A percentile compares a stretch with the other conserved stretches of the same genome.
Conservation (phyloP, 495 filamentous ascomycete species). For the Neurospora sp. region DNA sequence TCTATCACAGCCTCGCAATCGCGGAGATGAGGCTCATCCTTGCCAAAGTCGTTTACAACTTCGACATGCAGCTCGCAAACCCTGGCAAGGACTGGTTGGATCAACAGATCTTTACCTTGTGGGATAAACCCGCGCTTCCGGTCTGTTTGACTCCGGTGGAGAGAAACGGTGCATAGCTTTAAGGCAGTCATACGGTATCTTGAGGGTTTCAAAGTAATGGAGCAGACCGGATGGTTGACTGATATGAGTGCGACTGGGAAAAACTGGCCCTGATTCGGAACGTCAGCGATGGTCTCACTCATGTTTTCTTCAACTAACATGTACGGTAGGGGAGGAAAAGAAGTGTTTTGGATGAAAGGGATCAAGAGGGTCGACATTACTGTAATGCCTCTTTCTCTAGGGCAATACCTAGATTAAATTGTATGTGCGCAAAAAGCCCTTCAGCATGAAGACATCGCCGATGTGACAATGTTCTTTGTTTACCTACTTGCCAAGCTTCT, state of each 20-base stretch:
- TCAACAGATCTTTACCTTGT: background rate
- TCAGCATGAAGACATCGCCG: too few relatives aligned
- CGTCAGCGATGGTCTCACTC: background rate
- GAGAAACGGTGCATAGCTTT: background rate
- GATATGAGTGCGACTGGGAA: background rate
- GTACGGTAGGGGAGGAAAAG: background rate
- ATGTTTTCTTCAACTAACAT: background rate
- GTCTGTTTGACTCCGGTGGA: background rate
- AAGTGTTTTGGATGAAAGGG: background rate
- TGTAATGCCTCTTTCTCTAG: background rate
- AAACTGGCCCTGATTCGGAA: background rate
- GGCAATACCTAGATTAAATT: too few relatives aligned
- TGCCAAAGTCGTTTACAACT: constrained; percentile 36
- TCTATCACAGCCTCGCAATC: constrained; percentile 2
- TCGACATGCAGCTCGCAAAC: constrained; percentile 34
- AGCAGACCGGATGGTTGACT: background rate
- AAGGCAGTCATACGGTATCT: background rate
- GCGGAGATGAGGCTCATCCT: constrained; percentile 40
- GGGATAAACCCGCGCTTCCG: background rate
- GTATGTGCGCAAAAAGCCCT: too few relatives aligned
- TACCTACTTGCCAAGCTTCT: background rate
- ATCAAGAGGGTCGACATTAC: background rate
- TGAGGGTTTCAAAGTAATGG: background rate
- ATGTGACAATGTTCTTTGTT: background rate
- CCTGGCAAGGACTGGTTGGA: constrained; percentile 22